A percentile compares a stretch with the other conserved stretches of the same genome.
phyloP scores from a whole-genome alignment of 805 yeast species.

The Pichia thaimueangensis region DNA sequence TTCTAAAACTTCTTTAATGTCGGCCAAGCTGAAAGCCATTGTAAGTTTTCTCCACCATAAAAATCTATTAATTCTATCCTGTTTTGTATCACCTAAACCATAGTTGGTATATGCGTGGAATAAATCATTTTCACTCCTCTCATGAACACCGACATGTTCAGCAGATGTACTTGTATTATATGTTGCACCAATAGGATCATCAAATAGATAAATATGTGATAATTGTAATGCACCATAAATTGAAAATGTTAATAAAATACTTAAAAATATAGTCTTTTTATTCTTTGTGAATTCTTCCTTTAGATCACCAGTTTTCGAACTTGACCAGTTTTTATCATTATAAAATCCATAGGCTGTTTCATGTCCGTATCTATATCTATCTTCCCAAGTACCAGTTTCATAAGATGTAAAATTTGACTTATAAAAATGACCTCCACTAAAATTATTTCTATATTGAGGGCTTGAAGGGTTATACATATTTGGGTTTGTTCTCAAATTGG shows the following conservation, averaged over 20 bases:
- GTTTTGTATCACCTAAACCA: conserved; percentile 44
- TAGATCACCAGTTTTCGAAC: conserved; percentile 20
- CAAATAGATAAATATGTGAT: conserved; percentile 25
- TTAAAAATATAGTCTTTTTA: conserved; percentile 23
- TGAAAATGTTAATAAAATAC: conserved; percentile 22
- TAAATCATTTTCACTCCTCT: conserved; percentile 35
- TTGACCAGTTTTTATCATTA: conserved; percentile 24
- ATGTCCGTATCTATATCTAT: conserved; percentile 17
- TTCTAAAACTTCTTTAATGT: conserved; percentile 18
- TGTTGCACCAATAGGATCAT: conserved; percentile 28
- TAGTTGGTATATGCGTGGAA: conserved; percentile 41
- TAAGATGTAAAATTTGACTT: conserved; percentile 11
- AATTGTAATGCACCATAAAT: conserved; percentile 28
- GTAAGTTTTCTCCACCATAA: conserved; percentile 43
- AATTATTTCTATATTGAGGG: conserved; percentile 12
- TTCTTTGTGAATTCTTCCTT: conserved; percentile 26
- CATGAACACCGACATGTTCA: conserved; percentile 28
- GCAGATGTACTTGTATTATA: conserved; percentile 19
- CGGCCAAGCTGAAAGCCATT: conserved; percentile 23
- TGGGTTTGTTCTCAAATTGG: conserved; percentile 17
- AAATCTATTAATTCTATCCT: conserved; percentile 50
- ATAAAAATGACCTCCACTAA: conserved; percentile 1
- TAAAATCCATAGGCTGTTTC: conserved; percentile 23
- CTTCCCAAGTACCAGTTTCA: conserved; percentile 29
- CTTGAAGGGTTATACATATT: conserved; percentile 18